Conservation (phyloP, 805 yeast genomes). For the Yamadazyma ubonensis region DNA sequence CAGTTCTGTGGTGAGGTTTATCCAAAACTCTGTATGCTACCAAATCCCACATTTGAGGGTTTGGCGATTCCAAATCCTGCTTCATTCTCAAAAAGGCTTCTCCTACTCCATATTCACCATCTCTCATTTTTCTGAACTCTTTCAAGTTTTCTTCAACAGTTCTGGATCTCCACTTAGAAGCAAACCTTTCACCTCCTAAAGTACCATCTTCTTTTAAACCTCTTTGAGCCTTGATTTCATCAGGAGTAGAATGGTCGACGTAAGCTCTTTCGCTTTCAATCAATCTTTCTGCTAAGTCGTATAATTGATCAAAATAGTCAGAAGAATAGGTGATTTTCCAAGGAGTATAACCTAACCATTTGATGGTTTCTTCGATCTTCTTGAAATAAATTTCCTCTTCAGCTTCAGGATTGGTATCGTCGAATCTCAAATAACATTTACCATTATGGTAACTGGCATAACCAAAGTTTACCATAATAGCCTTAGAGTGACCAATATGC, state of each 20-base stretch:
- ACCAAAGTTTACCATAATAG: conserved; percentile 98
- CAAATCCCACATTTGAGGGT: conserved; percentile 99
- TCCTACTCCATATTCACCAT: conserved; percentile 85
- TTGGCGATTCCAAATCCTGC: conserved; percentile 84
- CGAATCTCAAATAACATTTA: conserved; percentile 86
- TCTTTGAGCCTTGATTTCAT: conserved; percentile 84
- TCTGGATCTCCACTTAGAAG: conserved; percentile 74
- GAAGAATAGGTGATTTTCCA: conserved; percentile 95
- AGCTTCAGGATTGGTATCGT: conserved; percentile 98
- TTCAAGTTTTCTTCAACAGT: conserved; percentile 69
- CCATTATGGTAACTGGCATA: conserved; percentile 87
- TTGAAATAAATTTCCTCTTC: conserved; percentile 91
- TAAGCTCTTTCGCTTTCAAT: conserved; percentile 74
- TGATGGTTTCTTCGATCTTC: conserved; percentile 78
- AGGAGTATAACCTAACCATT: conserved; percentile 93
- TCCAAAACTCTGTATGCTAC: conserved; percentile 94
- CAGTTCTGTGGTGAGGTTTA: conserved; percentile 94
- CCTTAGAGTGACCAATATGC: conserved; percentile 97
- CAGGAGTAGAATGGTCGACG: conserved; percentile 91
- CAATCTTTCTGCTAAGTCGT: conserved; percentile 82
- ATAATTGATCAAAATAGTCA: conserved; percentile 88
- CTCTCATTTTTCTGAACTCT: conserved; percentile 88
- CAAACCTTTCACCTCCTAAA: conserved; percentile 86
- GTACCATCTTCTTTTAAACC: conserved; percentile 92
- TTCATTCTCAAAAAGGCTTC: conserved; percentile 96